Conservation (phyloP, 2,329 filamentous ascomycete species). For the Fusarium sp. region DNA sequence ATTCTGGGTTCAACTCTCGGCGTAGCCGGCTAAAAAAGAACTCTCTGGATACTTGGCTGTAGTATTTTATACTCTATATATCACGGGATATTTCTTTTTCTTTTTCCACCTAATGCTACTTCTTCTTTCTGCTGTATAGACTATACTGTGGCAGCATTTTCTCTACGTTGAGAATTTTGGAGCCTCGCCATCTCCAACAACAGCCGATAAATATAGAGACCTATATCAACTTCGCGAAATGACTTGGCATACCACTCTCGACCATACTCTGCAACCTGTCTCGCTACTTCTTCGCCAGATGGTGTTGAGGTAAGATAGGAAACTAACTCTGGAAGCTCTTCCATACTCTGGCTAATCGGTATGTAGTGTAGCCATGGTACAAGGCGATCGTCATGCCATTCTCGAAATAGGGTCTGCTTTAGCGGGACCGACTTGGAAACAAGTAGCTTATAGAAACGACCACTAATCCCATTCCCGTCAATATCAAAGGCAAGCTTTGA, state of each 20-base stretch:
- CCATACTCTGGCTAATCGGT: constrained; percentile 60
- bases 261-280: constrained; percentile 64
- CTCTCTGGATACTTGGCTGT: too few relatives aligned
- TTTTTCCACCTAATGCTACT: too few relatives aligned
- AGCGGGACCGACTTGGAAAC: constrained; percentile 58
- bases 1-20: background rate
- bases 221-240: constrained; percentile 67
- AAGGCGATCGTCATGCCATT: constrained; percentile 69
- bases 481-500: constrained; percentile 61
- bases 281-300: constrained; percentile 60
- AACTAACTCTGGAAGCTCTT: constrained; percentile 64
- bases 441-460: constrained; percentile 62
- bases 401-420: constrained; percentile 63
- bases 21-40: background rate
- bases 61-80: too few relatives aligned
- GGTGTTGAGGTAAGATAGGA: constrained; percentile 57
- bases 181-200: background rate
- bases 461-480: constrained; percentile 66
- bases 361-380: constrained; percentile 67
- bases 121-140: background rate
- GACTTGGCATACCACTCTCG: constrained; percentile 64
- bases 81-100: too few relatives aligned
- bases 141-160: background rate
- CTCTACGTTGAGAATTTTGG: background rate
- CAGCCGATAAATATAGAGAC: constrained; percentile 61